Base-by-base conservation (phyloP, 805 yeast genomes). In the Lachancea meyersii region DNA sequence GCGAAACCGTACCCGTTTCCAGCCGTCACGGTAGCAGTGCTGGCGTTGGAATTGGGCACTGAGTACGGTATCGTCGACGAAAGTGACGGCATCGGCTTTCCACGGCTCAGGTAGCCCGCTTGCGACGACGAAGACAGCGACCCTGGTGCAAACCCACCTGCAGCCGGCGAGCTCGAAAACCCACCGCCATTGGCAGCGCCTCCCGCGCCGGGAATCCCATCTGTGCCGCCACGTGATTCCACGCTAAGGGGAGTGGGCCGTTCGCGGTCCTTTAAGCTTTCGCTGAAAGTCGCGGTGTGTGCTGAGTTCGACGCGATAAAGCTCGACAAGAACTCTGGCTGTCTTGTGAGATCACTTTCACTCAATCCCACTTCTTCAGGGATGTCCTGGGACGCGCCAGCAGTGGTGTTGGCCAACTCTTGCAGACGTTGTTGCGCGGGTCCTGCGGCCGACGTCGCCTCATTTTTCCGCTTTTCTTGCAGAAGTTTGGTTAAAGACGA, bases 31-130 rank as follows among this genome's bases (percentile, higher is more conserved):
- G 23, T 19, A 5, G 31, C 18, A 22, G 31, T 17, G 32, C 39
- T 14, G 27, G 41, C 41, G 43, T 61, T 71, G 7, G 84, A 82
- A 19, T 85, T 85, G 1, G 88, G 88, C 1, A 79, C 86, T 6
- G 82, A 71, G 59, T 81, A 82, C 1, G 88, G 88, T 38, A 82
- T 81, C 31, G 77, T 70, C 19, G 77, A 68, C 4, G 84, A 75
- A 50, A 81, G 66, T 40, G 68, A 81, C 48, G 50, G 77, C 23
- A 53, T 40, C 18, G 48, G 53, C 46, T 40, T 30, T 13, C 35
- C 16, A 11, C 35, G 24, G 14, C 31, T 48, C 33, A 27, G 34
- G 9, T 28, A 22, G 8, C 35, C 35, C 10, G 34, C 32, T 9
- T 30, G 33, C 9, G 34, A 30, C 34, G 32, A 31, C 8, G 40